Conservation (phyloP, 1,139 yeast species). For the Petasospora rhodanensis region DNA sequence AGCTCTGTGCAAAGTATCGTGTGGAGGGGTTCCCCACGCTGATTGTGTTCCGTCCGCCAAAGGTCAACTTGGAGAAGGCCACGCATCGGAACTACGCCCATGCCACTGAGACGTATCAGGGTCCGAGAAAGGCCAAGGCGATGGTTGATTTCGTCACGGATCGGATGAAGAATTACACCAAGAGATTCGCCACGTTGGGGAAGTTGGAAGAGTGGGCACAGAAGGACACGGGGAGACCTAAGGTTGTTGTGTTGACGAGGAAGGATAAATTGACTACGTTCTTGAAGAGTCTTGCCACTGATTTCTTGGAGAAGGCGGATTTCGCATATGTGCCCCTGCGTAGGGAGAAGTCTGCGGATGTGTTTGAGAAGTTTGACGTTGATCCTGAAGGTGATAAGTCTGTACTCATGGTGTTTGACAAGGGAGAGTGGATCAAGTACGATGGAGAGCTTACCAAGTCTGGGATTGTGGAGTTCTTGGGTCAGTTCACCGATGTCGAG, state of each 20-base stretch:
- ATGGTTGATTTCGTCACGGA: slow-evolving; percentile 56
- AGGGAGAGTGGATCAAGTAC: slow-evolving; percentile 10
- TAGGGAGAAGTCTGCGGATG: slow-evolving; percentile 2
- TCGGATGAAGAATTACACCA: slow-evolving; percentile 70
- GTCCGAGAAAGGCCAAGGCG: slow-evolving; percentile 59
- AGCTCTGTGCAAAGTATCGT: slow-evolving; percentile 61
- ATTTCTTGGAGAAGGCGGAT: slow-evolving; percentile 49
- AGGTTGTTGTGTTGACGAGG: slow-evolving; percentile 44
- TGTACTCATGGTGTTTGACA: slow-evolving; percentile 10
- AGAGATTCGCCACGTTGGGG: slow-evolving; percentile 38
- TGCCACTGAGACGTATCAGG: slow-evolving; percentile 62
- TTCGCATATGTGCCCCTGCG: slow-evolving; percentile 36
- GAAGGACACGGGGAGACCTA: slow-evolving; percentile 28
- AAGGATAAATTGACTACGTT: slow-evolving; percentile 51
- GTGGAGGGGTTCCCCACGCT: slow-evolving; percentile 81
- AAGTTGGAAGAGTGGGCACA: slow-evolving; percentile 31
- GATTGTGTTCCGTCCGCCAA: slow-evolving; percentile 79
- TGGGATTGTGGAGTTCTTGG: slow-evolving; percentile 12
- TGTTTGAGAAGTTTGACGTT: slow-evolving; percentile 14
- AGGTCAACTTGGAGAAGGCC: slow-evolving; percentile 33
- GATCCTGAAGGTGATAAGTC: slow-evolving; percentile 13
- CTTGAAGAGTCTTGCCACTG: slow-evolving; percentile 71
- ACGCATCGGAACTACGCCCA: slow-evolving; percentile 32
- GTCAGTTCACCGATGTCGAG: slow-evolving; percentile 4
- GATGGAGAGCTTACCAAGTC: slow-evolving; percentile 17